Evolutionary conservation across 169 alveolate species (phyloP), one percentile per base, ranked within the genome.

Genomic region (Eimeria maxima): DNA sequence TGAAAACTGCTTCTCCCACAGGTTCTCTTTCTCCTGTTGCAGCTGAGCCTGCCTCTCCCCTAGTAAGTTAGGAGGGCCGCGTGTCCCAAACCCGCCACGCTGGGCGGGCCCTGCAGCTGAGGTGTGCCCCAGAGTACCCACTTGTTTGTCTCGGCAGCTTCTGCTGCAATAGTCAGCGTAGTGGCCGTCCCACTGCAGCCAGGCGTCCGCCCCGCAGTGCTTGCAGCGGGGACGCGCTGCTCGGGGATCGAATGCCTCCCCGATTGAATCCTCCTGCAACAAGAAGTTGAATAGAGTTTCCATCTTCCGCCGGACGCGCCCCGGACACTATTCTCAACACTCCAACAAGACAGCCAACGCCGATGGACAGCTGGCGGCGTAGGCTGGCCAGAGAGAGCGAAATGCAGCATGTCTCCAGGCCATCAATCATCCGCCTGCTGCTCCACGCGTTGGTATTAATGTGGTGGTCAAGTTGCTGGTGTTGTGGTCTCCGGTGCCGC

Each of bases 131-230:
- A 69, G 45, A 65, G 42, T 27, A 60, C 57, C 76, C 24, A 57
- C 55, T 5, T 44, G 71, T 29, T 93, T 29, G 60, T 80, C 94
- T 45, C 96, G 55, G 63, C 84, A 81, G 69, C 88, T n/a, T n/a
- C 76, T 20, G 73, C 96, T 81, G 73, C 96, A 93, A 76, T 55
- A 93, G 80, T 80, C 96, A 22, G 93, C 90, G 60, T 81, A 93
- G 38, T 50, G 57, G 22, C 96, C 96, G 44, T 80, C 90, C 96
- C 96, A 93, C 78, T 71, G 76, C 33, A 93, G 93, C 96, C 96
- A 93, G 22, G 96, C 96, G 57, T 93, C 96, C 4, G 78, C 90
- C 53, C 86, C 86, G 88, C 96, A 93, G 44, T 47, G 38, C 96
- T 93, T 93, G 65, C 96, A 93, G 16, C 88, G 74, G 16, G 96